Base-by-base conservation (phyloP, 2,329 filamentous ascomycete genomes). In the Xylaria sp. region DNA sequence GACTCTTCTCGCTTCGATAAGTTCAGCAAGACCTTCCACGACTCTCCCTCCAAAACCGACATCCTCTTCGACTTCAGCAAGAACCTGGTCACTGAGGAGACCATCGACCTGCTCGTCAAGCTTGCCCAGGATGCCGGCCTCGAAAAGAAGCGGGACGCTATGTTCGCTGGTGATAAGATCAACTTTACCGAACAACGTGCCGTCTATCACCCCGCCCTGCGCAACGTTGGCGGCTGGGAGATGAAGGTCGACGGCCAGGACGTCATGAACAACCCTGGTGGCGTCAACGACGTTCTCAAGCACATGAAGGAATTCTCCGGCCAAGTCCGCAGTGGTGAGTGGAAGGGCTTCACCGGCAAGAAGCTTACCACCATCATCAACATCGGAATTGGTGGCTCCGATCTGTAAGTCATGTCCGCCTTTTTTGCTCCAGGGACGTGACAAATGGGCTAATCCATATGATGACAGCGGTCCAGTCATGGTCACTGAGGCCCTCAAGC, bases 241-340 rank as follows among this genome's bases (percentile, higher is more conserved):
- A 90, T 92, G 86, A 85, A 93, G 83, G 96, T 98, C 39, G 91
- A 98, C 74, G 95, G 94, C 71, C 86, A 94, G 83, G 95, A 97
- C 80, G 96, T 99, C 78, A 95, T 98, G 81, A 94, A 92, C 82
- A 90, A 91, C 71, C 89, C 94, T 66, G 93, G 94, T 77, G 96
- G 91, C 66, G 95, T 98, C 81, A 94, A 97, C 81, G 88, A 89
- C 46, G 96, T 98, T 67, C 88, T 99, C 66, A 88, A 97, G 73
- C 96, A 99, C 85, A 98, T 99, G 92, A 97, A 97, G 87, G 93
- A 96, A 83, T 99, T 99, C 85, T 94, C 93, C 54, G 93, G 97
- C 84, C 92, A 97, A 84, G 91, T 99, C 67, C 90, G 96, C 79
- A 97, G 92, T 80, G 96, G 96, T 74, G 89, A 94, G 81, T 99